Base-by-base conservation (phyloP, 768 basidiomycete species). In the Boletellus sp. region DNA sequence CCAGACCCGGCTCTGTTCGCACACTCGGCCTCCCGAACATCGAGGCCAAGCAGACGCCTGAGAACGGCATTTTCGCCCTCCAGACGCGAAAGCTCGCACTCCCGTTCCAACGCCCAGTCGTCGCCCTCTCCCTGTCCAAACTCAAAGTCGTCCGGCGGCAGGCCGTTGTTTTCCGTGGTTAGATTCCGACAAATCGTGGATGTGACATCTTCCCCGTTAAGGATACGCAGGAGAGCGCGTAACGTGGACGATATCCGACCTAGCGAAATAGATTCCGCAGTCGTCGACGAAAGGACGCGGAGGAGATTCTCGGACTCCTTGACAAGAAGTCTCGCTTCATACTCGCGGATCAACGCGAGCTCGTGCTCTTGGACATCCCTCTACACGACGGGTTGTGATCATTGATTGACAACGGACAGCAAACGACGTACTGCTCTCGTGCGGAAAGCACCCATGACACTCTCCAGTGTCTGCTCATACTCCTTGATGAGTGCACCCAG, bases 401-500 rank as follows among this genome's bases (percentile, higher is more conserved):
- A 22, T 13, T 32, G 45, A 42, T 15, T 17, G 37, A 48, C 28
- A 42, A 28, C 19, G 34, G 23, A n/a, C n/a, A n/a, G 17, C 23
- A 19, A 19, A 37, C 48, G 42, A 81, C 90, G 51, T 67, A 97
- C 95, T 28, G 96, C 95, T 41, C 90, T 83, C 50, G 83, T 87
- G 49, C 96, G 78, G 71, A 99, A 99, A 24, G 71, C 61, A 77
- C 84, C 81, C 96, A 99, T 99, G 38, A 98, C 82, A 7, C 79
- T 89, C 69, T 99, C 96, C 28, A 99, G 72, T 1, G 95, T 97
- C 63, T 91, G 88, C 66, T 99, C 96, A 62, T 96, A 98, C 66
- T 99, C 96, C 61, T 94, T 94, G 60, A 98, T 85, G 46, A 99
- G 74, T 6, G 78, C 73, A 56, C 86, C 90, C 28, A 99, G 77